Base-by-base conservation (phyloP, 352 stramenopile genomes). In the Phytophthora lateralis region DNA sequence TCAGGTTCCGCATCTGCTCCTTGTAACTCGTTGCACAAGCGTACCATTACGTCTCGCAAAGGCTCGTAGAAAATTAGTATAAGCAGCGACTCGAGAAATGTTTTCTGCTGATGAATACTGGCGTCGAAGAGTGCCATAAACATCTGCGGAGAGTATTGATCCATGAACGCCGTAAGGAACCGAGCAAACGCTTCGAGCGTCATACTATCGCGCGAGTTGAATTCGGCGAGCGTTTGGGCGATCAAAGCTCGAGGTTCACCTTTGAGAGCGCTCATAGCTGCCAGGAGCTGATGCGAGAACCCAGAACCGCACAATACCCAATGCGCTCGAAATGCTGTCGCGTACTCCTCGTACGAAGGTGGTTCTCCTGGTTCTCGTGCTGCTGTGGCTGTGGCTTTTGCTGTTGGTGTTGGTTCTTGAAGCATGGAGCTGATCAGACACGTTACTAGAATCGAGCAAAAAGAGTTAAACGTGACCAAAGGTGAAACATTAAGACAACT, bases 31-130 rank as follows among this genome's bases (percentile, higher is more conserved):
- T 86, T 90, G 49, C 67, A 81, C 34, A 90, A 63, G 4, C 78
- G 77, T 18, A 88, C 47, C 21, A 88, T 45, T 14, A 88, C 67
- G 60, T 91, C 82, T 5, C 82, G 70, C 15, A 90, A 65, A 10
- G 83, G 69, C 42, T 93, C 84, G 52, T 90, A 89, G 62, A 78
- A 85, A 29, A 90, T 66, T 0, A 88, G 62, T 32, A 89, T 37
- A 2, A 90, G 50, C 17, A 93, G 67, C 18, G 75, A 84, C 37
- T 86, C 73, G 17, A 90, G 55, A 24, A 88, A 86, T 3, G 51
- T 68, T 14, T 72, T 43, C 4, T 80, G 69, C 27, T 69, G 64
- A 39, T 39, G 46, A 44, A 30, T 69, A 11, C 42, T 64, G 0
- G 61, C 47, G 11, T 75, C 75, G 42, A 93, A 80, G 32, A 91